These are phyloP conservation scores for Cryptococcus sp. DNA, from an alignment of 1,284 basidiomycete species.

Conservation along the genomic window DNA sequence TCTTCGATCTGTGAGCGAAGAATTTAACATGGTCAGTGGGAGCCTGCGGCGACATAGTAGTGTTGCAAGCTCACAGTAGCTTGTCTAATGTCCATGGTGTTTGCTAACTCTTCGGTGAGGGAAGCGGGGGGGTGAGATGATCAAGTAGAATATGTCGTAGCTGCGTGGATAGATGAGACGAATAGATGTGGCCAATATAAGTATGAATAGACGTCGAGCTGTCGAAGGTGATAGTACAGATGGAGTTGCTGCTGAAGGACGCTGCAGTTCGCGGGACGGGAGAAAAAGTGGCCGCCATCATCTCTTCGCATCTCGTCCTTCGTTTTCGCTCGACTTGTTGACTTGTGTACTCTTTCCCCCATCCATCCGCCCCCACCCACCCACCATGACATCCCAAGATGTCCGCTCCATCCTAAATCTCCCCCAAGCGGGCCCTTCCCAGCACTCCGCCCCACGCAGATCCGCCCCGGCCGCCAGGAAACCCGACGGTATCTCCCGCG, in stretches of 20 bases:
- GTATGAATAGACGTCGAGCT: neutral
- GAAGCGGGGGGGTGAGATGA: no score
- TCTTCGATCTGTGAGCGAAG: constrained; percentile 54
- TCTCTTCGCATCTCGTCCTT: neutral
- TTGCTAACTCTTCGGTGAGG: no score
- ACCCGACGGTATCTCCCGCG: constrained; percentile 86
- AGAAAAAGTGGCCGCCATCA: neutral
- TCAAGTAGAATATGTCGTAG: no score
- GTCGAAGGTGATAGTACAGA: no score
- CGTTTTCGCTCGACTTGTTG: neutral
- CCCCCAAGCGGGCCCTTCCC: constrained; percentile 34
- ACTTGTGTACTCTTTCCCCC: neutral
- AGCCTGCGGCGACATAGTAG: neutral
- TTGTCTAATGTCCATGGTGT: constrained; percentile 53
- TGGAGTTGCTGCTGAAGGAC: no score
- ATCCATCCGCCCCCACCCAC: neutral
- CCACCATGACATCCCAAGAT: constrained; percentile 60
- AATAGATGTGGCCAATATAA: no score
- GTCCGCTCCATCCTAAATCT: constrained; percentile 75
- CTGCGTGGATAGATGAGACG: no score
- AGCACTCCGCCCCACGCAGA: constrained; percentile 38
- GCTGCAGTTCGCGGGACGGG: no score
- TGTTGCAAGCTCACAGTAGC: constrained; percentile 46
- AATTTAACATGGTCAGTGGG: no score
- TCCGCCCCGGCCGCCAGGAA: constrained; percentile 50